These are phyloP conservation scores for Quercus lobata DNA, from an alignment of 331 rosid species.

Conservation along the genomic window DNA sequence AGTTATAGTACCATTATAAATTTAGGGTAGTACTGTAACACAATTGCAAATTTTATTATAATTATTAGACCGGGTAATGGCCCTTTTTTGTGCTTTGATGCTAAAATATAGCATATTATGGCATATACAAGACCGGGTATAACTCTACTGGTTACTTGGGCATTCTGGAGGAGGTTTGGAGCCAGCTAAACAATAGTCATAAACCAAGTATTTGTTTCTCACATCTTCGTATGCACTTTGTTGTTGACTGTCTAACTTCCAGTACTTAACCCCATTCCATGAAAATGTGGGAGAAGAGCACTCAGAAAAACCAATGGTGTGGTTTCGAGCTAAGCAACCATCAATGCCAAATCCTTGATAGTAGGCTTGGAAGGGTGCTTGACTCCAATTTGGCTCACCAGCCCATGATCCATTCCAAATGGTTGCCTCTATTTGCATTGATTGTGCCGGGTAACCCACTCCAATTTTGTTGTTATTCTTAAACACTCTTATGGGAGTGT, in stretches of 20 bases:
- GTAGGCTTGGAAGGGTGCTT: conserved; percentile 12
- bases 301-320: neutral
- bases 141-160: too few species aligned
- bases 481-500: conserved; percentile 25
- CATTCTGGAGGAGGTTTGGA: too few species aligned
- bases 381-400: conserved; percentile 10
- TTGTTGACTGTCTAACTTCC: neutral
- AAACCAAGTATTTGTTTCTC: conserved; percentile 9
- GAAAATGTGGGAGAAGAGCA: conserved; percentile 15
- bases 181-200: conserved; percentile 13
- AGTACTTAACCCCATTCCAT: conserved; percentile 11
- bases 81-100: too few species aligned
- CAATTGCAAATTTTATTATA: too few species aligned
- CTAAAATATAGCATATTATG: too few species aligned
- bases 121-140: too few species aligned
- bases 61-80: too few species aligned
- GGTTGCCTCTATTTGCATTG: neutral
- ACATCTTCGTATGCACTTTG: neutral
- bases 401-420: conserved; percentile 19
- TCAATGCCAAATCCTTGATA: conserved; percentile 6
- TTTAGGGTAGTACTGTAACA: too few species aligned
- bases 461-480: conserved; percentile 14
- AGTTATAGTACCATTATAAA: too few species aligned
- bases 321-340: neutral
- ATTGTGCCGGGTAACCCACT: conserved; percentile 3